These are phyloP conservation scores for Ganoderma meredithae DNA, from an alignment of 1,284 basidiomycete species.

Conservation along the genomic window DNA sequence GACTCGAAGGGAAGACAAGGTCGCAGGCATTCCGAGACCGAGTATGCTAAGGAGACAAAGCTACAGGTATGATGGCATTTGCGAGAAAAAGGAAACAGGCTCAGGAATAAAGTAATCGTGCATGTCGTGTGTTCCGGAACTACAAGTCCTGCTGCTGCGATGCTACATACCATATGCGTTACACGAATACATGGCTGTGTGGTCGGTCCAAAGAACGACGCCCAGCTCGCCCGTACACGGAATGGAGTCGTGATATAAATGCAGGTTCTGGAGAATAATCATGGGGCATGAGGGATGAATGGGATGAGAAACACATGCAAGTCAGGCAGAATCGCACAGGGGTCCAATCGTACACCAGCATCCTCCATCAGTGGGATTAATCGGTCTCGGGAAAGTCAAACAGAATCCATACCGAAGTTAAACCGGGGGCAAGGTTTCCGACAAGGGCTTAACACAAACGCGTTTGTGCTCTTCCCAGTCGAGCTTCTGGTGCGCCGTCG, in stretches of 20 bases:
- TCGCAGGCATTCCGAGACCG: not conserved
- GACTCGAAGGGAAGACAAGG: not conserved
- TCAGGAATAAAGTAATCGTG: conserved; percentile 1
- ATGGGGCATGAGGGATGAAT: not conserved
- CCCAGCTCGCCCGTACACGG: conserved; percentile 17
- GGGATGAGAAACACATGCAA: not conserved
- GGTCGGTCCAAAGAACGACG: conserved; percentile 5
- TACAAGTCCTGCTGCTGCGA: conserved; percentile 16
- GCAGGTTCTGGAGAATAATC: conserved; percentile 1
- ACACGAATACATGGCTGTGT: conserved; percentile 20
- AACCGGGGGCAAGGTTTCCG: conserved; percentile 6
- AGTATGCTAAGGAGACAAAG: not conserved
- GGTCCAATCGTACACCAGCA: conserved; percentile 3
- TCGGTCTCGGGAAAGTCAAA: not conserved
- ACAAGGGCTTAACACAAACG: conserved; percentile 60
- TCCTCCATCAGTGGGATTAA: not conserved
- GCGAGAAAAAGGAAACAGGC: not conserved
- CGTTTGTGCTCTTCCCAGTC: conserved; percentile 79
- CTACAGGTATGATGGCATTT: conserved; percentile 10
- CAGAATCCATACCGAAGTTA: not conserved
- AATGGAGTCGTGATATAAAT: conserved; percentile 2
- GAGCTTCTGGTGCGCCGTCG: conserved; percentile 68
- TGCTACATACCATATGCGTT: conserved; percentile 5
- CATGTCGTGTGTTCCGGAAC: conserved; percentile 7
- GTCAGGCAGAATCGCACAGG: not conserved